Evolutionary conservation across 1,284 basidiomycete genomes (phyloP), one percentile per base, ranked within the genome.

Genomic region (Cryptococcus sp.): DNA sequence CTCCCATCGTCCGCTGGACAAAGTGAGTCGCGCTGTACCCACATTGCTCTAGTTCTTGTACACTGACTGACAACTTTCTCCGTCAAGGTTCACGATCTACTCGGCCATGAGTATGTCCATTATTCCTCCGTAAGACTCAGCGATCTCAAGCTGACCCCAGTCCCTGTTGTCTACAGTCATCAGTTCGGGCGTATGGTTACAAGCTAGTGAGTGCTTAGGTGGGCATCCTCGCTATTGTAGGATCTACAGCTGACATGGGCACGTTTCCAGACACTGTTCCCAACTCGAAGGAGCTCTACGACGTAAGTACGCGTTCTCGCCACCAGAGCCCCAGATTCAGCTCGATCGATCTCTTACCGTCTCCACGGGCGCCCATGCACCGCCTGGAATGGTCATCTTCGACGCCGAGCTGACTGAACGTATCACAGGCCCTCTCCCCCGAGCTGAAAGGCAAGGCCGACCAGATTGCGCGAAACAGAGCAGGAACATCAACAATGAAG

Each of bases 391-490:
- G 18, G 33, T 15, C 23, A 1, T 35, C 43, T 50, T 35, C 42
- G 9, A 45, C 8, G 6, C 12, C 8, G 7, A 44, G 18, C 46
- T 46, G 37, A 46, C 20, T 11, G 13, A 33, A 40, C 35, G 13
- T 36, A 20, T 36, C 33, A 37, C 52, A 69, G 74, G 47, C 61
- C 37, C 63, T 76, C 33, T 68, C 75, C 40, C 75, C 75, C 12
- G 75, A 76, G 44, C 65, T 76, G 35, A 70, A 74, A 57, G 55
- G 59, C 21, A 72, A 76, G 61, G 70, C 75, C 20, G 75, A 76
- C 56, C 67, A 67, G 42, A 60, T 75, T 13, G 61, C 71, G 15
- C 60, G 64, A 0, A 66, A 69, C 43, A 48, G 74, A 50, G 64
- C 59, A 50, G 67, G 60, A 4, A 62, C 56, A 39, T 50, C 23